Evolutionary conservation across 371 early-diverging fungal genomes (phyloP).

Genomic region (Haplosporangium sp.): DNA sequence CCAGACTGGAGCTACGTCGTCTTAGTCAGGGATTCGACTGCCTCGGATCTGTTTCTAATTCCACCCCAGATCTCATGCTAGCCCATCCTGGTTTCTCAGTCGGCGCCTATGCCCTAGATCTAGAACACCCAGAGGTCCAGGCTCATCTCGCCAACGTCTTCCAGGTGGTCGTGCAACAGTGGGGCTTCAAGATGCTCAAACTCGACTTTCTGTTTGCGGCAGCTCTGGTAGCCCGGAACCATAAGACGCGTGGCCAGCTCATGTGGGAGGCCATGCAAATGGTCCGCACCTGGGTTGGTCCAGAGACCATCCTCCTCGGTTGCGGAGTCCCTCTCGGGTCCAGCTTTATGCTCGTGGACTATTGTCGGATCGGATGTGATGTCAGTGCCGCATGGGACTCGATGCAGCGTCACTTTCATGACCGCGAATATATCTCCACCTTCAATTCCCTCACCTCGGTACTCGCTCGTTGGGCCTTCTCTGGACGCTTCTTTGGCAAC

Average conservation of each 20-base stretch:
- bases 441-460: conserved; percentile 68
- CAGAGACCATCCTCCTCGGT: conserved; percentile 63
- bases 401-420: conserved; percentile 63
- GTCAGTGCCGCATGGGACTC: conserved; percentile 70
- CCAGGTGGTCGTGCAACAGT: conserved; percentile 60
- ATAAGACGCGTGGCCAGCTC: conserved; percentile 67
- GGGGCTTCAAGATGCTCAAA: conserved; percentile 71
- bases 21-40: conserved; percentile 6
- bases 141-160: conserved; percentile 64
- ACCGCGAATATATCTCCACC: conserved; percentile 70
- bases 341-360: conserved; percentile 65
- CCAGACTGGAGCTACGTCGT: background rate
- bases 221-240: conserved; percentile 65
- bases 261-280: conserved; percentile 73
- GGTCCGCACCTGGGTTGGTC: conserved; percentile 62
- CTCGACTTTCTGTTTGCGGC: conserved; percentile 72
- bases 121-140: conserved; percentile 61
- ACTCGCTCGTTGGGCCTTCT: conserved; percentile 65
- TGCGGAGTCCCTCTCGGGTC: conserved; percentile 70
- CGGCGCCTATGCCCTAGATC: conserved; percentile 66
- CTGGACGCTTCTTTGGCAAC: conserved; percentile 70
- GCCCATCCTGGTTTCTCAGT: conserved; percentile 50
- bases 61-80: conserved; percentile 57
- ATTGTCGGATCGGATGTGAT: conserved; percentile 72
- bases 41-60: conserved; percentile 19